These are phyloP conservation scores for Silene uniflora DNA, from an alignment of 148 eudicot species.

Conservation along the genomic window DNA sequence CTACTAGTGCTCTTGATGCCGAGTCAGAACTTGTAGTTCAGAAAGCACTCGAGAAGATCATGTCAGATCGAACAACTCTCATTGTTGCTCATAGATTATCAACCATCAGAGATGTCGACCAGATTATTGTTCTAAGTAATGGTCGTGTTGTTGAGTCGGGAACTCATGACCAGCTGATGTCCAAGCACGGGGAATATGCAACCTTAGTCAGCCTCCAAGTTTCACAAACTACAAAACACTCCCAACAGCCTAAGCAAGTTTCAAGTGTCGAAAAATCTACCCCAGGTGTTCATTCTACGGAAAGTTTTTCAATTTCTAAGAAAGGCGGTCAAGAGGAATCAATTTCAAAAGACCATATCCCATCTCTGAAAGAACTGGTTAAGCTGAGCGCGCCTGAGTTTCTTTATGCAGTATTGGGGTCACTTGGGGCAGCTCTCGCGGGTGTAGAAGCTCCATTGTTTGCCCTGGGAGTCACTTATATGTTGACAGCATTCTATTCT, in stretches of 20 bases:
- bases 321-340: conserved; percentile 14
- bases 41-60: conserved; percentile 48
- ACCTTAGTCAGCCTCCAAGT: conserved; percentile 44
- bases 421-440: conserved; percentile 57
- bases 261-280: conserved; percentile 11
- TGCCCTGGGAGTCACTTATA: conserved; percentile 59
- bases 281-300: conserved; percentile 2
- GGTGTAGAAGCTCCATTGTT: conserved; percentile 61
- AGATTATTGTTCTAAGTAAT: conserved; percentile 41
- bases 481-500: conserved; percentile 60
- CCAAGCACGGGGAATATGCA: conserved; percentile 51
- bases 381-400: conserved; percentile 53
- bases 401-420: conserved; percentile 55
- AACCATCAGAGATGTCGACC: conserved; percentile 52
- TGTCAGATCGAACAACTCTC: conserved; percentile 54
- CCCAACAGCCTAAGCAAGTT: conserved; percentile 1
- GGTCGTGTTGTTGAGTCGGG: conserved; percentile 58
- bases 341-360: conserved; percentile 1
- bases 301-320: conserved; percentile 15
- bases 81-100: conserved; percentile 66
- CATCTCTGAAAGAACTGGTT: conserved; percentile 52
- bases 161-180: conserved; percentile 42
- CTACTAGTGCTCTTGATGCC: conserved; percentile 78
- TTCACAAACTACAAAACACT: conserved; percentile 25
- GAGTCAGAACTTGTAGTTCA: conserved; percentile 67